These are phyloP conservation scores for Exophiala dermatitidis DNA, from an alignment of 2,329 filamentous ascomycete species.

Conservation along the genomic window DNA sequence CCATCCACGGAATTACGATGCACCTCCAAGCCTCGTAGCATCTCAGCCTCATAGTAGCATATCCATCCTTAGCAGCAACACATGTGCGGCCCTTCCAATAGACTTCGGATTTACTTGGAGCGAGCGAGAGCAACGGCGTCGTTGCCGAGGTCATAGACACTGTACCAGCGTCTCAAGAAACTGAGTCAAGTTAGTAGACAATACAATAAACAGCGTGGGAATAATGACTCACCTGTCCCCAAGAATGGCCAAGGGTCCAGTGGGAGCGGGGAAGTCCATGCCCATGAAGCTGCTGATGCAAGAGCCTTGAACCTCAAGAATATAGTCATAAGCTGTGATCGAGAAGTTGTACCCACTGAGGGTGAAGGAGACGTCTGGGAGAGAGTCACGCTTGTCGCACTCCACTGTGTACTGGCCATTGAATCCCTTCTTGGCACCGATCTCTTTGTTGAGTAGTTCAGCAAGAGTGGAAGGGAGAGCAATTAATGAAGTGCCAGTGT, in stretches of 20 bases:
- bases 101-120: conserved; percentile 53
- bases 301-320: conserved; percentile 86
- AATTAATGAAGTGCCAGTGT: conserved; percentile 97
- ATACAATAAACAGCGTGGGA: conserved; percentile 28
- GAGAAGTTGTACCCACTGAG: conserved; percentile 89
- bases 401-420: conserved; percentile 96
- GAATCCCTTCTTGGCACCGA: conserved; percentile 95
- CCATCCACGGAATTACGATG: not conserved
- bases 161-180: conserved; percentile 47
- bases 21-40: not conserved
- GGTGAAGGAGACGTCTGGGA: conserved; percentile 88
- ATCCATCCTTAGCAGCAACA: not conserved
- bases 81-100: not conserved
- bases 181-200: conserved; percentile 31
- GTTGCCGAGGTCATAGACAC: conserved; percentile 82
- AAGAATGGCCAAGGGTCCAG: conserved; percentile 87
- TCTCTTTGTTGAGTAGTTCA: conserved; percentile 93
- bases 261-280: conserved; percentile 81
- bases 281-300: conserved; percentile 98
- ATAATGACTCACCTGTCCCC: conserved; percentile 64
- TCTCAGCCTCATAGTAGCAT: not conserved
- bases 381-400: conserved; percentile 70
- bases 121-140: conserved; percentile 81
- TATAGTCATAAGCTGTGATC: conserved; percentile 84
- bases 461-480: conserved; percentile 85